phyloP scores from a whole-genome alignment of 768 basidiomycete genomes.

The Pleurotus citrinopileatus region DNA sequence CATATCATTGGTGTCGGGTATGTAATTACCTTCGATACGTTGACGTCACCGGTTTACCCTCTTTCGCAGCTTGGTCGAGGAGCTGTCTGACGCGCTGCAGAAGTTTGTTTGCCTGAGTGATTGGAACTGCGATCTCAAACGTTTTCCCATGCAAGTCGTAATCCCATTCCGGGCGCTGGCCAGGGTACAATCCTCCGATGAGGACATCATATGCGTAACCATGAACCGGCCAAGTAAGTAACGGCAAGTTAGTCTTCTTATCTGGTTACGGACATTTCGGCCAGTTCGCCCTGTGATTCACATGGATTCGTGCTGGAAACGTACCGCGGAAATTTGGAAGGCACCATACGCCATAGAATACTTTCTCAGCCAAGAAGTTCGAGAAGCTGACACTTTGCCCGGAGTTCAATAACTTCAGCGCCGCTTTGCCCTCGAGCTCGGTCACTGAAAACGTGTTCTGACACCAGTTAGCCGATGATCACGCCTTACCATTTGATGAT shows the following conservation, averaged over 20 bases:
- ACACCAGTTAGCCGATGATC: not conserved
- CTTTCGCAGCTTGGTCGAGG: conserved; percentile 29
- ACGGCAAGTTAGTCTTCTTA: conserved; percentile 24
- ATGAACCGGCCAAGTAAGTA: conserved; percentile 31
- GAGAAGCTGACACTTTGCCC: conserved; percentile 30
- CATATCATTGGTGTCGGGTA: not conserved
- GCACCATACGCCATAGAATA: conserved; percentile 29
- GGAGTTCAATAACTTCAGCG: conserved; percentile 24
- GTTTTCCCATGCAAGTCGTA: conserved; percentile 31
- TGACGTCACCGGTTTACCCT: conserved; percentile 32
- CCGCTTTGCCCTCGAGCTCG: conserved; percentile 24
- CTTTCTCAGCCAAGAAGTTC: conserved; percentile 29
- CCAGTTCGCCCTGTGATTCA: not conserved
- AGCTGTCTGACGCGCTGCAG: conserved; percentile 29
- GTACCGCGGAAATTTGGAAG: conserved; percentile 34
- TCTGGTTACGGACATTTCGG: conserved; percentile 16
- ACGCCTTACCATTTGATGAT: not conserved
- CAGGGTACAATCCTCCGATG: conserved; percentile 33
- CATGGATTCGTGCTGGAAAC: not conserved
- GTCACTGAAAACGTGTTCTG: conserved; percentile 35
- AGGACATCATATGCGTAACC: conserved; percentile 36
- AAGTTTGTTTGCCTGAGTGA: conserved; percentile 27
- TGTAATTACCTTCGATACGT: conserved; percentile 29
- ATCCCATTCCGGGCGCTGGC: conserved; percentile 30
- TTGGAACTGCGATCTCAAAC: conserved; percentile 31